These are phyloP conservation scores for Metarhizium robertsii DNA, from an alignment of 2,329 filamentous ascomycete species.

Conservation along the genomic window DNA sequence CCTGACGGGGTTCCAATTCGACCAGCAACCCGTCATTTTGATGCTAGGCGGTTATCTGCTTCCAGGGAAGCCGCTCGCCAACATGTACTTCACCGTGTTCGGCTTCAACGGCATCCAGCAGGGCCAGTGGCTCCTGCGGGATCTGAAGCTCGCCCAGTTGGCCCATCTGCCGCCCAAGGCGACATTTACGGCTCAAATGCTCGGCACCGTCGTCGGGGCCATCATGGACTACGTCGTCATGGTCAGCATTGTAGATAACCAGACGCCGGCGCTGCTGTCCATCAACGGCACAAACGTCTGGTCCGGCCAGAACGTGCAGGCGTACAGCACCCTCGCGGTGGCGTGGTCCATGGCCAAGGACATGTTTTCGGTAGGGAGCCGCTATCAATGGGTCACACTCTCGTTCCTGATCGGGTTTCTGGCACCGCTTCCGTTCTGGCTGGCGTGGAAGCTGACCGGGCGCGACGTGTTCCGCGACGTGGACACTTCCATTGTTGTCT, in stretches of 20 bases:
- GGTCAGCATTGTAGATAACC: conserved; percentile 32
- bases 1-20: conserved; percentile 22
- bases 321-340: conserved; percentile 29
- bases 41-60: conserved; percentile 39
- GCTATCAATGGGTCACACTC: conserved; percentile 12
- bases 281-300: conserved; percentile 33
- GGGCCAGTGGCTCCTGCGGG: conserved; percentile 19
- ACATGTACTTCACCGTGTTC: conserved; percentile 34
- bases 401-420: conserved; percentile 16
- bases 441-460: conserved; percentile 10
- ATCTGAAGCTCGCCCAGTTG: conserved; percentile 25
- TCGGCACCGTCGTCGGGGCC: conserved; percentile 30
- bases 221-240: conserved; percentile 37
- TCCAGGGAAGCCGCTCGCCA: conserved; percentile 28
- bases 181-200: conserved; percentile 24
- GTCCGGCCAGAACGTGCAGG: conserved; percentile 35
- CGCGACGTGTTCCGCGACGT: conserved; percentile 19
- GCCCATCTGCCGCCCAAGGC: conserved; percentile 9
- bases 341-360: conserved; percentile 17
- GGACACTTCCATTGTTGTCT: conserved; percentile 32
- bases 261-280: conserved; percentile 24
- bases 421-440: conserved; percentile 31
- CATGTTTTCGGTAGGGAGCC: conserved; percentile 11
- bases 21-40: conserved; percentile 29
- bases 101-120: conserved; percentile 23